Evolutionary conservation across 2,329 filamentous ascomycete genomes (phyloP).

Genomic region (Trichoderma sp.): DNA sequence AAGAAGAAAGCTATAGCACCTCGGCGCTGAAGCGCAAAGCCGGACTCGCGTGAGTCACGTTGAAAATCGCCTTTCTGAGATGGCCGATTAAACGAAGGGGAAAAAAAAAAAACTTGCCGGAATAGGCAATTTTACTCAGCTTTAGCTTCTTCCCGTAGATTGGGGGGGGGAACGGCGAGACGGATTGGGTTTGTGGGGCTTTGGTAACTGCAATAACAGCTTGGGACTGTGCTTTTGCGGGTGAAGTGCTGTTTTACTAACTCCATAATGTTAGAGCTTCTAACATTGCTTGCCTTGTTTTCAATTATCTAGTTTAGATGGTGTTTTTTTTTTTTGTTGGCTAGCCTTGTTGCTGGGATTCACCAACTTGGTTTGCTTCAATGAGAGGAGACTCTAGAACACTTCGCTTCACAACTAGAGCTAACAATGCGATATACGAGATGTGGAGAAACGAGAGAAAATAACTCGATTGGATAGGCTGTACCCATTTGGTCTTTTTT

Average conservation of each 20-base stretch:
- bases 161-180: constrained; percentile 14
- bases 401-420: neutral
- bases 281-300: neutral
- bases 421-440: neutral
- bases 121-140: neutral
- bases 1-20: too few relatives aligned
- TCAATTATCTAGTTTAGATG: neutral
- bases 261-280: too few relatives aligned
- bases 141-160: neutral
- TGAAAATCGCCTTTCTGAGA: neutral
- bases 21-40: neutral
- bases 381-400: neutral
- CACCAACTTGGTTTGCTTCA: neutral
- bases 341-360: neutral
- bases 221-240: neutral
- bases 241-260: neutral
- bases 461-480: neutral
- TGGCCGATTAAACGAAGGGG: neutral
- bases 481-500: neutral
- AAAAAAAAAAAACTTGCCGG: neutral
- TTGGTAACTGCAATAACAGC: neutral
- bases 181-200: constrained; percentile 9
- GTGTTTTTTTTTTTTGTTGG: neutral
- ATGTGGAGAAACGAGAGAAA: neutral
- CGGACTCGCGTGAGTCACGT: neutral